Base-by-base conservation (phyloP, 2,329 filamentous ascomycete species). In the Arthroderma sp. region DNA sequence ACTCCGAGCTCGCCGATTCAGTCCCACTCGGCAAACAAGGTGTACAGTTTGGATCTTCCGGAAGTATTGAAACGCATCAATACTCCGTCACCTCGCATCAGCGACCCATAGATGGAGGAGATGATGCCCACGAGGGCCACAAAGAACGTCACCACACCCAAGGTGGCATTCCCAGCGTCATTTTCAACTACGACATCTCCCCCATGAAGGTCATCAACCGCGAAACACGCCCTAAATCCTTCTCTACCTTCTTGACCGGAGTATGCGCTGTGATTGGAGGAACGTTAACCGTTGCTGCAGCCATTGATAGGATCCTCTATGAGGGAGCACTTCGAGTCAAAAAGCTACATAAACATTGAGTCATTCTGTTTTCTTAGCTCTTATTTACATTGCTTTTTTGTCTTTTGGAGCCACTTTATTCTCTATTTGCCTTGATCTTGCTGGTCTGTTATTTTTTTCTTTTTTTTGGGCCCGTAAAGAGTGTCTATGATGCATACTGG, bases 121-220 rank as follows among this genome's bases (percentile, higher is more conserved):
- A 83, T 51, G 93, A 94, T 59, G 74, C 81, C 6, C 78, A 83
- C 6, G 87, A 94, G 57, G 89, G 88, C 10, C 91, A 98, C 63
- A 82, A 88, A 60, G 89, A 96, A 71, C 80, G 89, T 34, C 68
- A 93, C 52, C 91, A 98, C 64, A 86, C 89, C 2, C 72, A 80
- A 44, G 88, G 87, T 49, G 91, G 91, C 53, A 96, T 98, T 56
- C 91, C 91, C 0, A 91, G 91, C 37, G 88, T 98, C 9, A 98
- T 98, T 72, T 96, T 98, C 70, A 94, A 87, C 53, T 98, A 98
- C 57, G 91, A 98, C 57, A 98, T 98, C 63, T 96, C 89, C 2
- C 91, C 91, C 4, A 98, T 98, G 91, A 98, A 96, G 70, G 89
- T 98, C 49, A 83, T 98, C 67, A 98, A 98, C 71, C 83, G 88